Base-by-base conservation (phyloP, 805 yeast genomes). In the Ogataea parapolymorpha region DNA sequence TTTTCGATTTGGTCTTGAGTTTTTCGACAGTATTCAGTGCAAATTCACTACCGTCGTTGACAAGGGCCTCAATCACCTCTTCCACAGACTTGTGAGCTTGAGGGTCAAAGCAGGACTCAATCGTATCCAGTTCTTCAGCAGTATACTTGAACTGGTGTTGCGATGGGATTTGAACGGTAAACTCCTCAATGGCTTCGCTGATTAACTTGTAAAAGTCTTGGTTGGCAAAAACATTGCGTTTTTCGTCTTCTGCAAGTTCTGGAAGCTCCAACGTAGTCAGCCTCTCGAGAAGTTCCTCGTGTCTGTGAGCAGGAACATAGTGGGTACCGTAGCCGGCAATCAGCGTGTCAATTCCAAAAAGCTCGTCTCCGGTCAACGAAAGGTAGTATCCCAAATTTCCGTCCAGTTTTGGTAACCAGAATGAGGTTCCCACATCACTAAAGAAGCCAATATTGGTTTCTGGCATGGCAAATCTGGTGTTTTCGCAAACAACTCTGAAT, bases 401-500 rank as follows among this genome's bases (percentile, higher is more conserved):
- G 54, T 87, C 89, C 45, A 88, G 65, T 49, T 85, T 77, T 25
- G 95, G 89, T 53, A 93, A 69, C 65, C 89, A 90, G 66, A 87
- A 91, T 9, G 95, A 79, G 26, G 95, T 82, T 32, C 97, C 99
- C 10, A 93, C 98, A 63, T 93, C 99, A 15, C 95, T 95, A 66
- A 87, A 85, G 63, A 88, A 87, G 1, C 99, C 99, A 61, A 93
- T 93, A 56, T 86, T 89, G 73, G 95, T 85, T 66, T 93, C 98
- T 7, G 99, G 98, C 99, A 93, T 93, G 47, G 98, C 96, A 67
- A 89, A 76, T 60, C 82, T 75, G 9, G 98, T 90, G 54, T 77
- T 75, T 55, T 91, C 97, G 30, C 96, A 85, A n/a, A 95, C 95
- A 27, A 93, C 69, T 58, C 98, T 79, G 71, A 91, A 91, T 3